Evolutionary conservation across 352 stramenopile species (phyloP).

Genomic region (Globisporangium nodosum): DNA sequence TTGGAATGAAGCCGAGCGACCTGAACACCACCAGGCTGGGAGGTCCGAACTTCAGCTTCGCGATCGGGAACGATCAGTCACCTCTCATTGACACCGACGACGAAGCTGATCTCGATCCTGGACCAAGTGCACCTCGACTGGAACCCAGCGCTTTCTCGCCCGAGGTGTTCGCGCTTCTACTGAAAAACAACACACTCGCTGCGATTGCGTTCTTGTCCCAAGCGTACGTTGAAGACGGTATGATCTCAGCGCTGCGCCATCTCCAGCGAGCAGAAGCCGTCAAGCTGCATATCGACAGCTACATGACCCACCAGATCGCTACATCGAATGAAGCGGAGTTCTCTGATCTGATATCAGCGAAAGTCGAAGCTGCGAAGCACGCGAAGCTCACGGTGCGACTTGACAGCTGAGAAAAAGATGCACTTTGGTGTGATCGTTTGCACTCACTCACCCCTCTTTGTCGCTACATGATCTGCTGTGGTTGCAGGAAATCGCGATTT

Average conservation of each 20-base stretch:
- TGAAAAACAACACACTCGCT: conserved; percentile 21
- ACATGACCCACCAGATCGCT: conserved; percentile 16
- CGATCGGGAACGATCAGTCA: neutral
- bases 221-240: conserved; percentile 34
- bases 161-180: conserved; percentile 18
- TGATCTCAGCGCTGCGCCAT: conserved; percentile 27
- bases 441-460: neutral
- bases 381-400: conserved; percentile 30
- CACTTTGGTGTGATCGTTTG: neutral
- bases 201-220: conserved; percentile 40
- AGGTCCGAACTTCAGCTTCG: neutral
- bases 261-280: conserved; percentile 48
- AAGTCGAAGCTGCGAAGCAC: conserved; percentile 29
- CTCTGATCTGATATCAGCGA: conserved; percentile 18
- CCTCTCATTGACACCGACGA: neutral
- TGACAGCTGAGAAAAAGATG: neutral
- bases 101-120: neutral
- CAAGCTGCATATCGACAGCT: conserved; percentile 29
- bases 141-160: conserved; percentile 4
- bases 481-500: conserved; percentile 38
- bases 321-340: conserved; percentile 15
- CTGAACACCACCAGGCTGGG: neutral
- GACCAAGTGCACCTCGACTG: neutral
- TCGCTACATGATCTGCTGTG: neutral
- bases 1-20: conserved; percentile 21